Evolutionary conservation across 371 early-diverging fungal genomes (phyloP).

Genomic region (Massospora cicadina): DNA sequence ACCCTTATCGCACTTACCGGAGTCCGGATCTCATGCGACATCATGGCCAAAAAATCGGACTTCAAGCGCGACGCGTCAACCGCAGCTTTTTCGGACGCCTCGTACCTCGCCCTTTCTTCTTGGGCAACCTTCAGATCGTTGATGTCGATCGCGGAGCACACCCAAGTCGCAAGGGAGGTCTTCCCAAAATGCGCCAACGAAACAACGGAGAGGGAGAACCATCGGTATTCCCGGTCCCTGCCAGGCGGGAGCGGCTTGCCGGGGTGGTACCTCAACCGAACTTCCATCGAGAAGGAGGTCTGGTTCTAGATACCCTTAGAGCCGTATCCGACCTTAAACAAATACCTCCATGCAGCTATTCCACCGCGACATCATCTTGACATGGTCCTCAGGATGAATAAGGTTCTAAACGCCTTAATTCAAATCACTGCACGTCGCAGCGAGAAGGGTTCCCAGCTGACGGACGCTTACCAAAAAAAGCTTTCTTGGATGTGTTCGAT

Average conservation of each 20-base stretch:
- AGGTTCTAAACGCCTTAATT: not conserved
- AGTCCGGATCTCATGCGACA: slow-evolving; percentile 11
- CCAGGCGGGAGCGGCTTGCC: slow-evolving; percentile 2
- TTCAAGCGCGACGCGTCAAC: slow-evolving; percentile 5
- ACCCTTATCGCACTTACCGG: too few relatives aligned
- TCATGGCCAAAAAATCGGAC: slow-evolving; percentile 10
- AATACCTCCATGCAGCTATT: slow-evolving; percentile 4
- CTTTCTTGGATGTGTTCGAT: slow-evolving; percentile 2
- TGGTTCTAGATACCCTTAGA: not conserved
- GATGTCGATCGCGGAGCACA: not conserved
- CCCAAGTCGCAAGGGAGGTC: not conserved
- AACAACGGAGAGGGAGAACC: not conserved
- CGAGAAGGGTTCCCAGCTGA: not conserved
- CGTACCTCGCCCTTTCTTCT: not conserved
- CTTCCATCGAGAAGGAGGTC: not conserved
- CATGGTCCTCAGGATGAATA: slow-evolving; percentile 9
- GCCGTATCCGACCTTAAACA: not conserved
- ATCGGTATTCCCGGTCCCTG: slow-evolving; percentile 4
- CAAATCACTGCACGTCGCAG: not conserved
- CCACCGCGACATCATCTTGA: not conserved
- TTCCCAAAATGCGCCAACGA: not conserved
- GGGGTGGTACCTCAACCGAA: slow-evolving; percentile 6
- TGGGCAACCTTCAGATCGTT: not conserved
- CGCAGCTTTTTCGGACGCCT: slow-evolving; percentile 2
- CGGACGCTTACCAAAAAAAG: not conserved